Conservation (phyloP, 257 asterid genomes). For the Solanum arcanum region DNA sequence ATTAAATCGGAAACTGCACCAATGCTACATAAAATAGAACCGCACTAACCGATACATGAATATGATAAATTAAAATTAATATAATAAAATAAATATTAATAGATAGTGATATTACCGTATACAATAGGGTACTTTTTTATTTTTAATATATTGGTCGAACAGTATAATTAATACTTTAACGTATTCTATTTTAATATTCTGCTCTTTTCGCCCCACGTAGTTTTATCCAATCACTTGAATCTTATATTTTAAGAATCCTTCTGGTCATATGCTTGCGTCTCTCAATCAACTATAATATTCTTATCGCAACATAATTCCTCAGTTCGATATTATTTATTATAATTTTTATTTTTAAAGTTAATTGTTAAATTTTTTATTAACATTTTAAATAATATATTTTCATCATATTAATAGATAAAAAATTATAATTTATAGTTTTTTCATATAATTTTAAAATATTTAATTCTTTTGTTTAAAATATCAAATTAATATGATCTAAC, state of each 20-base stretch:
- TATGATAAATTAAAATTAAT: too few relatives aligned
- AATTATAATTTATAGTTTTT: too few relatives aligned
- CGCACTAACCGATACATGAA: too few relatives aligned
- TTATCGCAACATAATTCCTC: fast-evolving
- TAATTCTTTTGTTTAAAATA: too few relatives aligned
- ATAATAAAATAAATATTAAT: too few relatives aligned
- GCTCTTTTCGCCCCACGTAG: not conserved
- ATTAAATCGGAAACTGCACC: too few relatives aligned
- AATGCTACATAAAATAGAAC: too few relatives aligned
- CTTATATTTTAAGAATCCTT: not conserved
- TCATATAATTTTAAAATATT: too few relatives aligned
- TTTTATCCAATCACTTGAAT: not conserved
- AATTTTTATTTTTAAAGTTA: fast-evolving
- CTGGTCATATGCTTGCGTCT: not conserved
- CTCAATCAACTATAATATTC: not conserved
- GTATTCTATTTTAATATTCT: not conserved
- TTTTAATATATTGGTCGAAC: not conserved
- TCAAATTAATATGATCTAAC: too few relatives aligned
- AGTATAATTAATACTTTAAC: not conserved
- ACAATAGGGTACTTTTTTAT: not conserved
- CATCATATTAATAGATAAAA: too few relatives aligned
- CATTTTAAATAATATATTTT: fast-evolving
- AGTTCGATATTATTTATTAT: fast-evolving
- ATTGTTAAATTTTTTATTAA: fast-evolving
- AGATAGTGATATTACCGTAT: not conserved